phyloP scores from a whole-genome alignment of 345 rosid genomes.

The Brassica incana region DNA sequence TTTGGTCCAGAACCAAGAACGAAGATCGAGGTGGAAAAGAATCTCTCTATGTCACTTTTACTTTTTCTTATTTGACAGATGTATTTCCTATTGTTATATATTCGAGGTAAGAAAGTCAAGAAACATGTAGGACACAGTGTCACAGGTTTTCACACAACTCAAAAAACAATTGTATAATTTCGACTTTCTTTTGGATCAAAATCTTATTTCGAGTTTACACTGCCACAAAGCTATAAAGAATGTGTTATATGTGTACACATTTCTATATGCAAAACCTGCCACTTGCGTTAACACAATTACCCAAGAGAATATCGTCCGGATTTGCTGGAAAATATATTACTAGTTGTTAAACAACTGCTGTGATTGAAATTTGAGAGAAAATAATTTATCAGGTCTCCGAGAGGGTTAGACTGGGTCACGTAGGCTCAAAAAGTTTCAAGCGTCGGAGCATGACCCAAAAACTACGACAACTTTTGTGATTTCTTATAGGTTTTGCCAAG shows the following conservation, averaged over 20 bases:
- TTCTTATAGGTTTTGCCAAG: no score
- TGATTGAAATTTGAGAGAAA: background rate
- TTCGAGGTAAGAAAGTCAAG: constrained; percentile 20
- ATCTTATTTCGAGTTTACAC: background rate
- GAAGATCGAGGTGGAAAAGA: constrained; percentile 20
- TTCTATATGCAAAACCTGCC: background rate
- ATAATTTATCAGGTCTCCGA: background rate
- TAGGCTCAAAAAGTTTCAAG: no score
- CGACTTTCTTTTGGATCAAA: background rate
- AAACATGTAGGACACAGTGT: background rate
- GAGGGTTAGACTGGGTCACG: background rate
- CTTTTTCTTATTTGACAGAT: constrained; percentile 32
- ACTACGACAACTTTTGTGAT: no score
- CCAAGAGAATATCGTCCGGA: constrained; percentile 17
- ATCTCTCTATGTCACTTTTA: constrained; percentile 27
- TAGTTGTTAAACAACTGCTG: background rate
- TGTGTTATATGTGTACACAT: no score
- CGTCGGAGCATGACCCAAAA: no score
- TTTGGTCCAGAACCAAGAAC: constrained; percentile 9
- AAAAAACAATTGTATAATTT: background rate
- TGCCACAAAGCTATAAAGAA: background rate
- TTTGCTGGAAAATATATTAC: background rate
- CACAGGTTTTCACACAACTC: constrained; percentile 1
- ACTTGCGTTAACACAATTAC: background rate
- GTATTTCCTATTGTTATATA: background rate